phyloP scores from a whole-genome alignment of 805 yeast species.

The Kodamaea leandrae region DNA sequence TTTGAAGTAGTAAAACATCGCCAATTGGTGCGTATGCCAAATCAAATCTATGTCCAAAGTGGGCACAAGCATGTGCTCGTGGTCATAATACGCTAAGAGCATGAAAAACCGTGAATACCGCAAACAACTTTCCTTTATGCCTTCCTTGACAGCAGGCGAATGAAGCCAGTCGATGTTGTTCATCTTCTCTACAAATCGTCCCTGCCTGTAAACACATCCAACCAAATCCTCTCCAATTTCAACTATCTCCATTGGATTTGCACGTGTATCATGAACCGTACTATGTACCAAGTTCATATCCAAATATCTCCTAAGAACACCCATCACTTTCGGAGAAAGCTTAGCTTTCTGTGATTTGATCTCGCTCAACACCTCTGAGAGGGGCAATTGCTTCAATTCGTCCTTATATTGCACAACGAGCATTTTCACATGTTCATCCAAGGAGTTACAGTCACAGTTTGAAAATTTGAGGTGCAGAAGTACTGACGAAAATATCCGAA shows the following conservation, averaged over 20 bases:
- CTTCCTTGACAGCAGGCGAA: constrained; percentile 13
- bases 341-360: background rate
- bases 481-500: background rate
- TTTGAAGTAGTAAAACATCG: constrained; percentile 15
- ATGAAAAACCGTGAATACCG: constrained; percentile 20
- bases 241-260: background rate
- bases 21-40: constrained; percentile 29
- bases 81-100: constrained; percentile 6
- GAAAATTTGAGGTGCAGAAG: background rate
- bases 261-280: background rate
- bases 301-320: constrained; percentile 8
- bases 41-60: constrained; percentile 27
- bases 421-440: background rate
- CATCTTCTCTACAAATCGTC: constrained; percentile 21
- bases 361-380: background rate
- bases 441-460: background rate
- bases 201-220: constrained; percentile 23
- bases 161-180: constrained; percentile 18
- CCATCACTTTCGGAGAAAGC: background rate
- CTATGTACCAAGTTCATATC: constrained; percentile 15
- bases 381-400: background rate
- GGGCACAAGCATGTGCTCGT: constrained; percentile 17
- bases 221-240: constrained; percentile 22
- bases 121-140: constrained; percentile 14
- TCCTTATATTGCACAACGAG: background rate